Evolutionary conservation across 495 filamentous ascomycete genomes (phyloP).

Genomic region (Neurospora tetrasperma): DNA sequence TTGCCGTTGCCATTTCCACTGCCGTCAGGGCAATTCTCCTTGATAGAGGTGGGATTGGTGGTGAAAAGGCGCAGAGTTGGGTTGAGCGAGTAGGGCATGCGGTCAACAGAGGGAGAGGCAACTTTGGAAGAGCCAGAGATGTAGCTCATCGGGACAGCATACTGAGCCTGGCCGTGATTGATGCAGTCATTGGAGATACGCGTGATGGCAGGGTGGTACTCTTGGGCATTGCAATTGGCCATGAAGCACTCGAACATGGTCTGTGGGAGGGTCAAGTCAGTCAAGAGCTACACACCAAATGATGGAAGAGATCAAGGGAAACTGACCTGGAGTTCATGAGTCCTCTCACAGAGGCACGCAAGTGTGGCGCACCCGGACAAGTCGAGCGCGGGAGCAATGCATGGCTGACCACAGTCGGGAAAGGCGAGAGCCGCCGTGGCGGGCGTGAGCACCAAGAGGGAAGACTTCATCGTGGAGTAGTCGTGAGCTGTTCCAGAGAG

Average conservation of each 20-base stretch:
- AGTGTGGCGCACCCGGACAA: slow-evolving; percentile 1
- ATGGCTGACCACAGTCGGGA: slow-evolving; percentile 9
- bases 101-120: slow-evolving; percentile 2
- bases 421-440: slow-evolving; percentile 3
- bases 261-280: slow-evolving; percentile 5
- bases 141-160: slow-evolving; percentile 17
- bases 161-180: slow-evolving; percentile 32
- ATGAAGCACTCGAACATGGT: slow-evolving; percentile 16
- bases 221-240: slow-evolving; percentile 16
- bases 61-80: background rate
- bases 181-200: slow-evolving; percentile 21
- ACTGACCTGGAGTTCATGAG: slow-evolving; percentile 12
- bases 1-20: background rate
- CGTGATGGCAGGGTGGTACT: slow-evolving; percentile 12
- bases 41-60: background rate
- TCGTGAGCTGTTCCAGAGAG: slow-evolving; percentile 1
- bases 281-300: background rate
- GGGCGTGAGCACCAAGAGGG: slow-evolving; percentile 9
- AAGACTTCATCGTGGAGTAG: slow-evolving; percentile 13
- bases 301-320: background rate
- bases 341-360: slow-evolving; percentile 8
- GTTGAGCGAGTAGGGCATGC: background rate
- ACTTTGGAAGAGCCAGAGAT: slow-evolving; percentile 13
- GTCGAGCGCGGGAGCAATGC: slow-evolving; percentile 2
- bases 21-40: background rate